These are phyloP conservation scores for Paratinospora sagittata DNA, from an alignment of 164 flowering plant species.

Conservation along the genomic window DNA sequence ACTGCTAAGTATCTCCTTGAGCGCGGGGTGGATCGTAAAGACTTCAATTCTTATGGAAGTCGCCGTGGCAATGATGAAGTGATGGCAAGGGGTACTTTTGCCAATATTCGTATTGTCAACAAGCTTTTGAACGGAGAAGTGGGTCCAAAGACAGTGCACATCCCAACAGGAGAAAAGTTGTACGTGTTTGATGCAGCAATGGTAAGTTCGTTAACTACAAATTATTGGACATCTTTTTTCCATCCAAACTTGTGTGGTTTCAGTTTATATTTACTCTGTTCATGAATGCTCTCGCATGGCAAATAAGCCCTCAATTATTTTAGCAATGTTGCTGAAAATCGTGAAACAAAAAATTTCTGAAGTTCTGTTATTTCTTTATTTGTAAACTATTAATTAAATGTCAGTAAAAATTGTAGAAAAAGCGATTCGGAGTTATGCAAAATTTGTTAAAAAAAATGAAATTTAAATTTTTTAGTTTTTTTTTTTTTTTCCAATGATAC, in stretches of 20 bases:
- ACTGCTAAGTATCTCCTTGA: conserved; percentile 70
- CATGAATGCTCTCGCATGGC: too few relatives aligned
- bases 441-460: too few relatives aligned
- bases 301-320: too few relatives aligned
- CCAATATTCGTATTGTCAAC: conserved; percentile 77
- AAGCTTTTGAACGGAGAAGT: conserved; percentile 83
- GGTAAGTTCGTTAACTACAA: conserved; percentile 32
- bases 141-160: conserved; percentile 71
- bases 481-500: too few relatives aligned
- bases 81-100: conserved; percentile 90
- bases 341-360: too few relatives aligned
- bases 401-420: too few relatives aligned
- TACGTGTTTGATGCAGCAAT: conserved; percentile 50
- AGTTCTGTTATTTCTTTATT: too few relatives aligned
- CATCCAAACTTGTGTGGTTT: neutral
- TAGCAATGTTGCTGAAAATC: too few relatives aligned
- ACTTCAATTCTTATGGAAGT: conserved; percentile 83
- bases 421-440: too few relatives aligned
- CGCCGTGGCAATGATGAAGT: conserved; percentile 86
- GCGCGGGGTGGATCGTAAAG: conserved; percentile 63
- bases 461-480: too few relatives aligned
- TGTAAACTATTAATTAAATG: too few relatives aligned
- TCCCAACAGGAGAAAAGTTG: conserved; percentile 42
- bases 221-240: neutral
- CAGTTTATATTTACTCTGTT: neutral